Percentiles rank a stretch among this genome's conserved stretches.
phyloP scores from a whole-genome alignment of 768 basidiomycete genomes.

The Leucogyrophana mollusca region DNA sequence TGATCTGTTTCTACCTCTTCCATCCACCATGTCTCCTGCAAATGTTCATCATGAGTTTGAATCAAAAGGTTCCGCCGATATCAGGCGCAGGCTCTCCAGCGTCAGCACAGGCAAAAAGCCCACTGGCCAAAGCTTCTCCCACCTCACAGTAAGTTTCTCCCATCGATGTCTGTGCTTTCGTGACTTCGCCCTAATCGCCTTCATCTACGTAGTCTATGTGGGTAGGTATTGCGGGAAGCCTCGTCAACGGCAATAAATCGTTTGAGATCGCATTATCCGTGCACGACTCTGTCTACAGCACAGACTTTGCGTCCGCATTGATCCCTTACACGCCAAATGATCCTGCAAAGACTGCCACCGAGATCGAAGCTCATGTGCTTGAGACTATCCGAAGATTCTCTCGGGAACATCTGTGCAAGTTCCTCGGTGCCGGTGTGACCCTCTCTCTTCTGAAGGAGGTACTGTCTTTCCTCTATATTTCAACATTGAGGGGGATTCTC shows the following conservation, averaged over 20 bases:
- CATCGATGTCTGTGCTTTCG: conserved; percentile 15
- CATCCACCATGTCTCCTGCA: conserved; percentile 46
- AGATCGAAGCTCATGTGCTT: conserved; percentile 64
- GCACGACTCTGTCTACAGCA: conserved; percentile 84
- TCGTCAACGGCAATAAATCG: conserved; percentile 56
- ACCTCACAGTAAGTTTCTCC: conserved; percentile 56
- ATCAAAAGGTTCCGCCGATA: conserved; percentile 61
- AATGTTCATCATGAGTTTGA: conserved; percentile 48
- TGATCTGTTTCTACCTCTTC: conserved; percentile 17
- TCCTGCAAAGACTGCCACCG: conserved; percentile 53
- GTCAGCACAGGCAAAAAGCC: conserved; percentile 48
- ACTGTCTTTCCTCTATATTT: conserved; percentile 12
- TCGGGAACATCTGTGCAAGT: conserved; percentile 79
- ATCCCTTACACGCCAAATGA: conserved; percentile 52
- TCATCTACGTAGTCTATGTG: conserved; percentile 70
- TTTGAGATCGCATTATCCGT: conserved; percentile 77
- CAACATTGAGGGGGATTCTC: conserved; percentile 12
- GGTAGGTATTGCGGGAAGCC: conserved; percentile 72
- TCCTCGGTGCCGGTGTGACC: conserved; percentile 81
- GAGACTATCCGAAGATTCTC: conserved; percentile 71
- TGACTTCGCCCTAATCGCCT: conserved; percentile 15
- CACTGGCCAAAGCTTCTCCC: conserved; percentile 55
- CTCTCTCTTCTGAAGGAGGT: conserved; percentile 70
- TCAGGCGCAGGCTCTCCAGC: conserved; percentile 69
- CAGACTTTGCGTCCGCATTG: conserved; percentile 65